Conservation (phyloP, 768 basidiomycete genomes). For the Calocybe cyanea region DNA sequence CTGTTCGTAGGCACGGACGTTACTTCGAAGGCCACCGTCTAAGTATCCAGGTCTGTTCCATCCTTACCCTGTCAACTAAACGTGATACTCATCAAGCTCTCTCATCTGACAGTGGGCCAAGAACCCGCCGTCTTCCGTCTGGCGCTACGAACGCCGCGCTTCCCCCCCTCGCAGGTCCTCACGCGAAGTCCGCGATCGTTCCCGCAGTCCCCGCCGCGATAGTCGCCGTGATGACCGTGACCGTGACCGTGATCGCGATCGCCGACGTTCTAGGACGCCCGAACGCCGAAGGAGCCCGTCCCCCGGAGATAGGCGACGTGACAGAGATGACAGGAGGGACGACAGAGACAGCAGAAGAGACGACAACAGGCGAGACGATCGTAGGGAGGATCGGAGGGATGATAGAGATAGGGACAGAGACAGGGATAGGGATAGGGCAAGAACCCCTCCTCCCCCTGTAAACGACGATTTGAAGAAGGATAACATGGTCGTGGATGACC, state of each 20-base stretch:
- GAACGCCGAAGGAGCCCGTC: conserved; percentile 26
- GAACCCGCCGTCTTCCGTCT: conserved; percentile 77
- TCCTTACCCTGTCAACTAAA: not conserved
- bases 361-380: not conserved
- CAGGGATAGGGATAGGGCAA: conserved; percentile 28
- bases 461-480: not conserved
- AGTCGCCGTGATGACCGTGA: conserved; percentile 27
- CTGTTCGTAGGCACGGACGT: conserved; percentile 60
- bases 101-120: conserved; percentile 65
- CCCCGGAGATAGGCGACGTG: conserved; percentile 6
- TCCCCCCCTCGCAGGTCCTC: conserved; percentile 33
- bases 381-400: conserved; percentile 23
- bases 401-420: conserved; percentile 8
- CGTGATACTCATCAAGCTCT: conserved; percentile 6
- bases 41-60: conserved; percentile 60
- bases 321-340: conserved; percentile 12
- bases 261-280: conserved; percentile 46
- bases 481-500: not conserved
- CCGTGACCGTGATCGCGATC: conserved; percentile 38
- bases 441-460: conserved; percentile 41
- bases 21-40: conserved; percentile 71
- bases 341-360: conserved; percentile 4
- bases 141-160: conserved; percentile 67
- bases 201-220: conserved; percentile 49
- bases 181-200: conserved; percentile 37